Conservation (phyloP, 2,329 filamentous ascomycete species). For the Sclerotinia nivalis region DNA sequence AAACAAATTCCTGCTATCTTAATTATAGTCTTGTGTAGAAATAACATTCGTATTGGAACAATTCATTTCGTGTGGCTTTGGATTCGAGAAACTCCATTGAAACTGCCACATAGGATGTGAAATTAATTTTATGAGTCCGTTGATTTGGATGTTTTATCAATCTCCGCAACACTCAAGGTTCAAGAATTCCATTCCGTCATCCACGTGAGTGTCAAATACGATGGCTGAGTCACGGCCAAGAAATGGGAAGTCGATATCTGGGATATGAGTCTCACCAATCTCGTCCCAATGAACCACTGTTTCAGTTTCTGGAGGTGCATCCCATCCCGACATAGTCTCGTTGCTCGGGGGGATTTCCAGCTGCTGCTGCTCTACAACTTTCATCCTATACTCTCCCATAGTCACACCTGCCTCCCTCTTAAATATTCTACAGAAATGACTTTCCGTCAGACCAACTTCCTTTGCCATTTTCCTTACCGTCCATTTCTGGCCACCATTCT, state of each 20-base stretch:
- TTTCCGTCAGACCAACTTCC: conserved; percentile 54
- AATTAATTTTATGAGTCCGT: too few relatives aligned
- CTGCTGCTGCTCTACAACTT: neutral
- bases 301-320: neutral
- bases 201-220: neutral
- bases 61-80: too few relatives aligned
- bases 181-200: conserved; percentile 12
- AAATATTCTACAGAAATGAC: conserved; percentile 61
- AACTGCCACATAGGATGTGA: too few relatives aligned
- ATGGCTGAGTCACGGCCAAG: neutral
- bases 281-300: neutral
- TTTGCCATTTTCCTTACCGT: conserved; percentile 51
- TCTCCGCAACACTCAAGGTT: neutral
- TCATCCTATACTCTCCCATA: conserved; percentile 25
- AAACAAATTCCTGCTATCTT: too few relatives aligned
- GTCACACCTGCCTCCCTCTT: conserved; percentile 46
- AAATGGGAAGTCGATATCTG: neutral
- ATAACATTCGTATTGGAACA: too few relatives aligned
- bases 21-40: too few relatives aligned
- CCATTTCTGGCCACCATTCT: conserved; percentile 31
- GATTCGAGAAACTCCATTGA: too few relatives aligned
- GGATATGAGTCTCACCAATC: too few relatives aligned
- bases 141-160: neutral
- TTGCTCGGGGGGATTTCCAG: neutral
- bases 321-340: too few relatives aligned